Base-by-base conservation (phyloP, 208 protist species). In the Crithidia expoeki region DNA sequence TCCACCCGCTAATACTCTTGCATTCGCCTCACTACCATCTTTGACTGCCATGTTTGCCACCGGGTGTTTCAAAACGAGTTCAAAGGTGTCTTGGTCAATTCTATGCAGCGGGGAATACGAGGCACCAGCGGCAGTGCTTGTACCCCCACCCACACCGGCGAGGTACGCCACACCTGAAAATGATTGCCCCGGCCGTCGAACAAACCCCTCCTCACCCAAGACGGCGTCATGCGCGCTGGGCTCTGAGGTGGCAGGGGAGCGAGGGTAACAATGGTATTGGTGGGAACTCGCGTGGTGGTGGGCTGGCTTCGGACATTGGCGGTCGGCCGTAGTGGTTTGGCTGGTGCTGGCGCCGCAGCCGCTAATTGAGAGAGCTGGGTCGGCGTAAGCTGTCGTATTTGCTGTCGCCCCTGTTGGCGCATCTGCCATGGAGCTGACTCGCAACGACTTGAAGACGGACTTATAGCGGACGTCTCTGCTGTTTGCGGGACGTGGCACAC, bases 21-120 rank as follows among this genome's bases (percentile, higher is more conserved):
- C 23, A 9, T 17, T 51, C 16, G 12, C 57, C 1, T 52, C 47
- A 7, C 47, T 9, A 14, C 44, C 46, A n/a, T n/a, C 59, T n/a
- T 33, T 55, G 11, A 27, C 44, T 9, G 42, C 4, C 17, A 19
- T 52, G 46, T 17, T 47, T 17, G 42, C 42, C 21, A 49, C 56
- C 17, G 71, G 21, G 40, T 76, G 71, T 28, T 49, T 52, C 33
- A 76, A 27, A 10, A 76, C 46, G 14, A 76, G 71, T 23, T 76
- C 62, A 36, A 70, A 28, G 28, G 25, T 66, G 28, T 52, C 63
- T 17, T 32, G 42, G 36, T 58, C 27, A 7, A 70, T 49, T 23
- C 40, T 44, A 34, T 34, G 71, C 30, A 76, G 57, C 10, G 55
- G 36, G 17, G 63, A 59, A 10, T 34, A n/a, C 6, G 38, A 27